A percentile compares a stretch with the other conserved stretches of the same genome.
Conservation (phyloP, 129 eudicot genomes). For the Artemisia argyi region DNA sequence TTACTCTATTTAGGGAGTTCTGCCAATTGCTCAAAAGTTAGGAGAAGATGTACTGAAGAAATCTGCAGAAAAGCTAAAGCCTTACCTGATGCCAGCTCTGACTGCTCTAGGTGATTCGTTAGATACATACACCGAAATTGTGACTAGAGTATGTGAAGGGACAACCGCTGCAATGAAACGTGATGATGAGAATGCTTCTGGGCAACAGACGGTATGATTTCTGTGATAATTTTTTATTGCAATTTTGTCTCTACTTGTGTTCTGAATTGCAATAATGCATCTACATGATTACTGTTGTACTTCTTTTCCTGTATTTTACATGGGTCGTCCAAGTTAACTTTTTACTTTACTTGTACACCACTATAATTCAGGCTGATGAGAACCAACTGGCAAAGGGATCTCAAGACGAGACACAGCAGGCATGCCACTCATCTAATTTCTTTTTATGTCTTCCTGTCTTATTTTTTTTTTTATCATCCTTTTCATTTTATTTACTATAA, state of each 20-base stretch:
- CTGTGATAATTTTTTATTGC: no score
- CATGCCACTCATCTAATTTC: conserved; percentile 20
- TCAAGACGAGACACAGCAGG: conserved; percentile 44
- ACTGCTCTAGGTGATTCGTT: conserved; percentile 43
- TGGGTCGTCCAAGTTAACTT: background rate
- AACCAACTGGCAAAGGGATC: conserved; percentile 38
- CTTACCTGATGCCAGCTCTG: conserved; percentile 54
- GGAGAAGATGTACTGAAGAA: conserved; percentile 54
- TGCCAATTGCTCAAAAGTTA: conserved; percentile 60
- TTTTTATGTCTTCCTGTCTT: background rate
- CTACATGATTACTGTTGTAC: no score
- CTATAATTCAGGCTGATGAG: conserved; percentile 36
- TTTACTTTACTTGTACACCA: background rate
- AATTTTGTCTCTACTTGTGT: no score
- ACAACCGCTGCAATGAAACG: conserved; percentile 29
- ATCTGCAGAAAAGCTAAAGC: conserved; percentile 69
- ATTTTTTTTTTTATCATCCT: background rate
- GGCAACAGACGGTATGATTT: conserved; percentile 46
- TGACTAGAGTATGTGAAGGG: conserved; percentile 52
- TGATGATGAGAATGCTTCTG: conserved; percentile 44
- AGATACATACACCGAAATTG: conserved; percentile 56
- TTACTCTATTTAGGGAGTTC: conserved; percentile 43
- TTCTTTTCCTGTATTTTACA: background rate
- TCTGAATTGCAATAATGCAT: no score
- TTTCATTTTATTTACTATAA: background rate